Evolutionary conservation across 768 basidiomycete species (phyloP), one percentile per base, ranked within the genome.

Genomic region (Boletus pseudopeckii): DNA sequence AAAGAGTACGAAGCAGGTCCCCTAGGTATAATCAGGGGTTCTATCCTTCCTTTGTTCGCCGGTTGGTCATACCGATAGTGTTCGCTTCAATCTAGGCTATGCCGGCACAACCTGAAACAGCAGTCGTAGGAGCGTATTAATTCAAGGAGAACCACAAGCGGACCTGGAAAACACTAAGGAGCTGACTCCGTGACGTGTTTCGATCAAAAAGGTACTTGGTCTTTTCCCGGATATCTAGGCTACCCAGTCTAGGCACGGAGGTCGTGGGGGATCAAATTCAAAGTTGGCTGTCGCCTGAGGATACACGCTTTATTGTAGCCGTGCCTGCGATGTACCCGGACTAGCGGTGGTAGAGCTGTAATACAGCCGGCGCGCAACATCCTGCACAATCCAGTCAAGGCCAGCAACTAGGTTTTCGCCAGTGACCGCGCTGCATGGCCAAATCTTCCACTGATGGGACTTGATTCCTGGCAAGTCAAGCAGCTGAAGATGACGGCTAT

Each of bases 341-440:
- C 32, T 45, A 26, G 50, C 52, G 56, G 60, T 52, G 51, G 64
- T 56, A 36, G 84, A 79, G 65, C 81, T 83, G 74, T 92, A 97
- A 70, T 98, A 97, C 32, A 98, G 74, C 61, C 95, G 80, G 40
- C 81, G 80, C 5, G 92, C 94, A 48, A 98, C 86, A 59, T 97
- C 92, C 36, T 82, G 79, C 17, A 97, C 92, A 24, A 92, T 81
- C 96, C 96, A 98, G 67, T 95, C 85, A 28, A 98, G 78, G 37
- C 95, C 96, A 56, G 83, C 75, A 10, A 91, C 78, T 15, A 98
- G 75, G 67, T 95, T 92, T 52, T 83, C 74, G 14, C 95, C 96
- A 0, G 91, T 95, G 38, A 93, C 81, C 11, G 96, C 96, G 57
- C 93, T 96, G 76, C 95, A 98, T 5, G 93, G 77, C 72, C 86